A percentile compares a stretch with the other conserved stretches of the same genome.
These are phyloP conservation scores for Diaporthe sp. DNA, from an alignment of 2,329 filamentous ascomycete genomes.

Conservation along the genomic window DNA sequence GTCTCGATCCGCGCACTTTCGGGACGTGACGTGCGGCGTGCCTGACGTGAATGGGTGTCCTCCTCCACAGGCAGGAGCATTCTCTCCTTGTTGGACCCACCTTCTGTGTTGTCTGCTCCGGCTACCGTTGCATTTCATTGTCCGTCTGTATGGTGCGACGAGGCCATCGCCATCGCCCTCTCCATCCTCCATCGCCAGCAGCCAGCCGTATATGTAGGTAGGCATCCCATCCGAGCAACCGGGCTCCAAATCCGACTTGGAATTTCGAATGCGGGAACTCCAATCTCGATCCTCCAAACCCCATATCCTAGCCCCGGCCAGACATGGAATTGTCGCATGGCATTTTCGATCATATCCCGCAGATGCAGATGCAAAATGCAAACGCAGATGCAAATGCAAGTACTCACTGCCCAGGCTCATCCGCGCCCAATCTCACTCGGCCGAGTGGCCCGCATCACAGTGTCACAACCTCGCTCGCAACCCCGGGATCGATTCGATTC, in stretches of 20 bases:
- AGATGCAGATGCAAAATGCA: constrained; percentile 4
- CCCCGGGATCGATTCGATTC: neutral
- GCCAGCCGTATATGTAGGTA: neutral
- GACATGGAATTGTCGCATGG: constrained; percentile 2
- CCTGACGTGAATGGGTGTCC: neutral
- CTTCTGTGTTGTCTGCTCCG: neutral
- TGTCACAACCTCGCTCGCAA: neutral
- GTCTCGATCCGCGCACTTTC: neutral
- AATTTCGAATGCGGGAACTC: neutral
- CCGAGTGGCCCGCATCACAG: constrained; percentile 2
- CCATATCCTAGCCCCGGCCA: neutral
- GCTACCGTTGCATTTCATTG: neutral
- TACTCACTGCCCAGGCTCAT: neutral
- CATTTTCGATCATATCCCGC: neutral
- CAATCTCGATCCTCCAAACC: neutral
- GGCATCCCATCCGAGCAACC: neutral
- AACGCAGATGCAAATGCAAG: neutral
- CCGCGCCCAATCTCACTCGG: neutral
- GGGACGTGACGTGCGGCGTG: constrained; percentile 3
- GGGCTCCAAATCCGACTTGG: neutral
- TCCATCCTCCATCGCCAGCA: neutral
- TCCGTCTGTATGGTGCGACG: neutral
- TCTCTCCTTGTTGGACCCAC: constrained; percentile 10
- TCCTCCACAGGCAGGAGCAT: neutral
- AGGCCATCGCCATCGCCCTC: neutral